Evolutionary conservation across 441 rosid genomes (phyloP), one percentile per base, ranked within the genome.

Genomic region (Aleurites moluccanus): DNA sequence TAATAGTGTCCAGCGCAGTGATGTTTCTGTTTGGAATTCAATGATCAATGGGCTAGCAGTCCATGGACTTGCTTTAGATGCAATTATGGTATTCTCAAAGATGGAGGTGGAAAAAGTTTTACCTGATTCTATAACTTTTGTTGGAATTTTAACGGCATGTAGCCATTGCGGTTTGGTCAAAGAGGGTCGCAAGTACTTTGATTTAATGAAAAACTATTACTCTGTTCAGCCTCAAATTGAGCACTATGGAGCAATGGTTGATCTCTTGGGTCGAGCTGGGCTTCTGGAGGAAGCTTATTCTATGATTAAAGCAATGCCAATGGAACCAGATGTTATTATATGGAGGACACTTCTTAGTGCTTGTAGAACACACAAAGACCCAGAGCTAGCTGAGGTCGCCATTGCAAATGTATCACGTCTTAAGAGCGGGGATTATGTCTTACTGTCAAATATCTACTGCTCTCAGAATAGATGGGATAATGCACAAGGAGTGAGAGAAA

Each of bases 261-360:
- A 94, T 85, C 97, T 92, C 74, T 84, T 94, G n/a, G 86, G 97
- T 42, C 89, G 97, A 25, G 88, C 93, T 0, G 98, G 96, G 50
- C 67, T 77, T 81, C 83, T 92, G 66, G 78, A 80, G 47, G 88
- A 81, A 70, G 95, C 96, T 67, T 87, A 87, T 83, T 83, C 84
- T 60, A 73, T 89, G 86, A 85, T 92, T 35, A 80, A 62, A 59
- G 78, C 84, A 57, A 94, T 89, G 97, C 91, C 88, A 72, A 83
- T 88, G 84, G 83, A 82, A n/a, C 91, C 97, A 5, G 97, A 94
- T 84, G 84, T 86, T 52, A 78, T 92, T 56, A 79, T 90, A n/a
- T 92, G 97, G 97, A 89, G 97, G 76, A 83, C 97, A 11, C 89
- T 91, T 79, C 97, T 94, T 62, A 90, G 94, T 27, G 96, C 97